Evolutionary conservation across 305 asterid genomes (phyloP).

Genomic region (Withania somnifera): DNA sequence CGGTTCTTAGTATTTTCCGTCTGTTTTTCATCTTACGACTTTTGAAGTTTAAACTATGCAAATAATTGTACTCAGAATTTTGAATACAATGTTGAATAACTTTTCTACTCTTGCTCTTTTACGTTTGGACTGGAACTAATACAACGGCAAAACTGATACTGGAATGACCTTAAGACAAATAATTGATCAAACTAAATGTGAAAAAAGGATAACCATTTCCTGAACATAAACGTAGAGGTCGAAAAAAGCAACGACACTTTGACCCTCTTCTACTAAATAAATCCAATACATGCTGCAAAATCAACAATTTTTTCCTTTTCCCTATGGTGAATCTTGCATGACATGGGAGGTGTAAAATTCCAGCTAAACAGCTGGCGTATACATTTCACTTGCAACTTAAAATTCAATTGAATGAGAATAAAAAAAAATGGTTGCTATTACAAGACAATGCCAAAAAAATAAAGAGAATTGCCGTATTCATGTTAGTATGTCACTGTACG

Average conservation of each 20-base stretch:
- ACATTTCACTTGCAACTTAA: neutral
- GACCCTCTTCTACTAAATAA: neutral
- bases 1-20: neutral
- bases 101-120: too few species aligned
- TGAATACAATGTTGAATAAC: too few species aligned
- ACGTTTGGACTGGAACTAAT: neutral
- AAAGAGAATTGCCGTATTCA: neutral
- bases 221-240: neutral
- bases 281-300: neutral
- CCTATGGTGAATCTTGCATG: neutral
- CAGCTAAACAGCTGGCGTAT: slow-evolving; percentile 2
- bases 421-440: neutral
- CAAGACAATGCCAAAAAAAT: neutral
- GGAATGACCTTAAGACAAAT: neutral
- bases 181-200: neutral
- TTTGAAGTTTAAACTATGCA: neutral
- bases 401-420: neutral
- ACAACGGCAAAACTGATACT: neutral
- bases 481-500: neutral
- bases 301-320: neutral
- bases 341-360: neutral
- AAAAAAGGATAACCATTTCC: neutral
- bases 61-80: neutral
- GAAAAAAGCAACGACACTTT: neutral
- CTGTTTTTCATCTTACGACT: neutral